These are phyloP conservation scores for Rubroboletus pulcherrimus DNA, from an alignment of 768 basidiomycete genomes.

Conservation along the genomic window DNA sequence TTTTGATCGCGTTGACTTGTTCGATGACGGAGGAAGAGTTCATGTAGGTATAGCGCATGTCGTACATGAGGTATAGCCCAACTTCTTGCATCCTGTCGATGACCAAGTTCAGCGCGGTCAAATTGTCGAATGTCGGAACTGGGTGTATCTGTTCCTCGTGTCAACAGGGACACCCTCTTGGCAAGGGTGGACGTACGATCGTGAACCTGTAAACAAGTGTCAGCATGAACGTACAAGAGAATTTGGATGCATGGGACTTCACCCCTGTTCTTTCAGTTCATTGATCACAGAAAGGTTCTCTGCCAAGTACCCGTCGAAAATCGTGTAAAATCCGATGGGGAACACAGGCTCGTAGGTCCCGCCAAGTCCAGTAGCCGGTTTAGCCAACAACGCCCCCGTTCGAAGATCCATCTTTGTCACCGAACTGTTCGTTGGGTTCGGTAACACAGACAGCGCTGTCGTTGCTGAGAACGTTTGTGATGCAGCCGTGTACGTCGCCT, in stretches of 20 bases:
- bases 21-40: conserved; percentile 58
- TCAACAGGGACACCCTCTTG: not conserved
- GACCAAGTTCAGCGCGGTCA: conserved; percentile 53
- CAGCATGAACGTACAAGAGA: not conserved
- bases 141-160: conserved; percentile 53
- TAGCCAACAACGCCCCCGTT: conserved; percentile 53
- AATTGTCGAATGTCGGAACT: conserved; percentile 59
- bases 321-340: conserved; percentile 44
- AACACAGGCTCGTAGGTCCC: conserved; percentile 50
- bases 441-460: conserved; percentile 46
- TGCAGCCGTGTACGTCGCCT: conserved; percentile 29
- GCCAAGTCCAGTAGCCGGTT: conserved; percentile 47
- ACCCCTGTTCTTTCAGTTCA: conserved; percentile 33
- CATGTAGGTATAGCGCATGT: conserved; percentile 74
- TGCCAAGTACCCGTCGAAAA: conserved; percentile 33
- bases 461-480: conserved; percentile 44
- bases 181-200: conserved; percentile 30
- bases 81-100: conserved; percentile 71
- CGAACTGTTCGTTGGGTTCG: conserved; percentile 46
- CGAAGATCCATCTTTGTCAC: conserved; percentile 64
- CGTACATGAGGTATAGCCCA: conserved; percentile 74
- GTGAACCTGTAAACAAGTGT: conserved; percentile 9
- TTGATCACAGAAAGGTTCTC: conserved; percentile 25
- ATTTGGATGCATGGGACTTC: not conserved
- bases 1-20: conserved; percentile 67